Percentiles rank a stretch among this genome's conserved stretches.
These are phyloP conservation scores for Neurospora pannonica DNA, from an alignment of 495 filamentous ascomycete species.

Conservation along the genomic window DNA sequence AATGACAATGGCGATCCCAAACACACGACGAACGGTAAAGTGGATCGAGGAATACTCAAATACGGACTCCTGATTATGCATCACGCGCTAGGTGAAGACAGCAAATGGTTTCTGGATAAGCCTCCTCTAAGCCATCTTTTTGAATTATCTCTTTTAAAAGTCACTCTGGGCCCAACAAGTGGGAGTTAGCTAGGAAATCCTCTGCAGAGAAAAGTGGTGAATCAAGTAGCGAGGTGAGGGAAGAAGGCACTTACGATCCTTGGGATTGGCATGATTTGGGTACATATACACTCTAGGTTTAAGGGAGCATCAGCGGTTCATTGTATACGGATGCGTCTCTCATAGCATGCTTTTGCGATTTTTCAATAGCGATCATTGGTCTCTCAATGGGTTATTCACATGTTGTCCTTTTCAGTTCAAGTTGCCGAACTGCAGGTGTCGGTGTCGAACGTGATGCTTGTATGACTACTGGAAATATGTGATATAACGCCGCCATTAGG, in stretches of 20 bases:
- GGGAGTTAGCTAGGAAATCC: not conserved
- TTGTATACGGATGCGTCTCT: not conserved
- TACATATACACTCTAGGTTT: not conserved
- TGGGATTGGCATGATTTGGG: not conserved
- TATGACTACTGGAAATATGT: not conserved
- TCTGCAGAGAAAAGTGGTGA: not conserved
- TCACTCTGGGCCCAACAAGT: not conserved
- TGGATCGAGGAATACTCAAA: not conserved
- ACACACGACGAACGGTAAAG: not conserved
- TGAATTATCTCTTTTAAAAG: not conserved
- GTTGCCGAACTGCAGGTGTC: not conserved
- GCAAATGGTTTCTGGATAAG: not conserved
- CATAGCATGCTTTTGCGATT: not conserved
- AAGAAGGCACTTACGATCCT: not conserved
- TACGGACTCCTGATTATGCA: not conserved
- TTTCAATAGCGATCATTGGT: not conserved
- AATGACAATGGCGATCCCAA: not conserved
- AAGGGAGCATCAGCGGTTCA: not conserved
- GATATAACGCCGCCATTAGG: not conserved
- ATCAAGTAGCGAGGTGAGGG: not conserved
- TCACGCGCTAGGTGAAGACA: not conserved
- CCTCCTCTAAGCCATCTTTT: not conserved
- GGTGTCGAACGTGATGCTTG: not conserved
- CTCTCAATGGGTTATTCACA: not conserved
- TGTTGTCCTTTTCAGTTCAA: not conserved